Evolutionary conservation across 1,284 basidiomycete genomes (phyloP).

Genomic region (Volvariella surrecta): DNA sequence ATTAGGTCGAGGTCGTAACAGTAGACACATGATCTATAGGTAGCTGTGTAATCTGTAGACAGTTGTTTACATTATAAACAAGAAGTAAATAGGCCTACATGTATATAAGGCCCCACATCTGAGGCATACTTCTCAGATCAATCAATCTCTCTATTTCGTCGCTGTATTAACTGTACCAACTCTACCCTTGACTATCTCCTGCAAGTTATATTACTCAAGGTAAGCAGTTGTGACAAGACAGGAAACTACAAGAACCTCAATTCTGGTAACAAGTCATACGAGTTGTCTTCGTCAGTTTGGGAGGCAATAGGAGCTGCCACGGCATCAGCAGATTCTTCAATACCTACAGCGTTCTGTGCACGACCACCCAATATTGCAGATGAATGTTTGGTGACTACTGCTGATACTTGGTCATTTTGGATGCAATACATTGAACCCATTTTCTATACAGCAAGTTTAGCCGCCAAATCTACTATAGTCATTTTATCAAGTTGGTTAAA

Average conservation of each 20-base stretch:
- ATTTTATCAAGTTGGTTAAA: conserved; percentile 30
- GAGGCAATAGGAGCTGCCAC: conserved; percentile 27
- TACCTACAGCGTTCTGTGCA: conserved; percentile 31
- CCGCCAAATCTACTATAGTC: conserved; percentile 25
- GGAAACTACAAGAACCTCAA: conserved; percentile 26
- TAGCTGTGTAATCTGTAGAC: too few species aligned
- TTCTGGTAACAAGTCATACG: conserved; percentile 22
- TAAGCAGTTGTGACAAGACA: too few species aligned
- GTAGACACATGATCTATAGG: too few species aligned
- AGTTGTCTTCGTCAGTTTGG: conserved; percentile 24
- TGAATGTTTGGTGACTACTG: conserved; percentile 17
- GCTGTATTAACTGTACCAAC: too few species aligned
- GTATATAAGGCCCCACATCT: too few species aligned
- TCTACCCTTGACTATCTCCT: too few species aligned
- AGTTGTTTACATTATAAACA: too few species aligned
- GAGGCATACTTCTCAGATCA: too few species aligned
- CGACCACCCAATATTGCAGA: conserved; percentile 26
- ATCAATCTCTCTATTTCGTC: too few species aligned
- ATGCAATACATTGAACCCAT: conserved; percentile 26
- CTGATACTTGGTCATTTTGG: conserved; percentile 29
- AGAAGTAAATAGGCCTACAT: too few species aligned
- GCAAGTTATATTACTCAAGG: too few species aligned
- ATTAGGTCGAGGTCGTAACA: too few species aligned
- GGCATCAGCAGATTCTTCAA: conserved; percentile 16
- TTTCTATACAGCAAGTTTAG: conserved; percentile 21